Conservation (phyloP, 2,329 filamentous ascomycete species). For the Alternaria tenuissima region DNA sequence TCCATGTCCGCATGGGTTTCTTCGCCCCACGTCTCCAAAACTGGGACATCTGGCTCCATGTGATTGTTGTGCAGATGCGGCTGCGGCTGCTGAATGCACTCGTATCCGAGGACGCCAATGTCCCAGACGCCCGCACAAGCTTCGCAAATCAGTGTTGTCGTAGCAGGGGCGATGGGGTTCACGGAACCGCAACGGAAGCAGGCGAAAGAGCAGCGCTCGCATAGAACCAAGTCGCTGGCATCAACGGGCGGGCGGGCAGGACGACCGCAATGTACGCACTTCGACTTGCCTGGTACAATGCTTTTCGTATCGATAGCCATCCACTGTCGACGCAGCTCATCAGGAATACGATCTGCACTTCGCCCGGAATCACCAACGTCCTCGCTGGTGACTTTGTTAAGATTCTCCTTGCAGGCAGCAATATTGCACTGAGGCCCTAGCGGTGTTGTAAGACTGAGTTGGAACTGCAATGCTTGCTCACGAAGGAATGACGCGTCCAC, state of each 20-base stretch:
- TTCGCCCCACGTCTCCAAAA: conserved; percentile 20
- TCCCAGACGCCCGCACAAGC: conserved; percentile 48
- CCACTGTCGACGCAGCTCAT: conserved; percentile 44
- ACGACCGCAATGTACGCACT: conserved; percentile 45
- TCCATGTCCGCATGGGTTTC: conserved; percentile 16
- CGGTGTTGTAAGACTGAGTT: conserved; percentile 33
- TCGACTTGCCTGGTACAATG: conserved; percentile 38
- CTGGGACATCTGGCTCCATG: conserved; percentile 21
- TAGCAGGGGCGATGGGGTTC: conserved; percentile 26
- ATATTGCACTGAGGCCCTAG: conserved; percentile 35
- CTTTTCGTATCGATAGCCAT: conserved; percentile 14
- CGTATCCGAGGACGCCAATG: conserved; percentile 51
- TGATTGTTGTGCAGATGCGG: not conserved
- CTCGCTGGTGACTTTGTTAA: conserved; percentile 46
- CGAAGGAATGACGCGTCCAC: conserved; percentile 37
- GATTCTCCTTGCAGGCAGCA: conserved; percentile 39
- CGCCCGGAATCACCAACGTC: conserved; percentile 52
- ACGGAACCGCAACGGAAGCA: conserved; percentile 52
- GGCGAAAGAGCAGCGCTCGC: conserved; percentile 53
- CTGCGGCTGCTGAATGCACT: conserved; percentile 33
- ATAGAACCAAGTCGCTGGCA: conserved; percentile 29
- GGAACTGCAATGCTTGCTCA: conserved; percentile 44
- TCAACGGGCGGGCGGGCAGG: conserved; percentile 37
- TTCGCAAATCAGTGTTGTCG: conserved; percentile 38
- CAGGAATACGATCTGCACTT: conserved; percentile 54